phyloP scores from a whole-genome alignment of 2,329 filamentous ascomycete species.

The Exophiala alcalophila region DNA sequence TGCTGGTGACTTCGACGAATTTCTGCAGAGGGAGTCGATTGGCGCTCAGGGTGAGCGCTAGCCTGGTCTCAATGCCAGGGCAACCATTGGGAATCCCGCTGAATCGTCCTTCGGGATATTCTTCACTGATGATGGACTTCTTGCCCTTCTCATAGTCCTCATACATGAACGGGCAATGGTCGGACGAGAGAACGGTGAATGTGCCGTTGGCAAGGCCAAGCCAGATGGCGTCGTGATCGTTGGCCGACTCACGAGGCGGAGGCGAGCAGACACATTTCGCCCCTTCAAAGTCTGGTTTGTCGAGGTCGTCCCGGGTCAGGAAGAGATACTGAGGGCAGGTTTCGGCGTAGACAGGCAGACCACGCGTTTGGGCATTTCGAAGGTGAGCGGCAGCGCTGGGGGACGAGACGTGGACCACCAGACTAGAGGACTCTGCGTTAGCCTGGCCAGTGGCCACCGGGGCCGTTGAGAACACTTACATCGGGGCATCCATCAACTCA shows the following conservation, averaged over 20 bases:
- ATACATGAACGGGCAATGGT: slow-evolving; percentile 52
- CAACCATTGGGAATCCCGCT: slow-evolving; percentile 58
- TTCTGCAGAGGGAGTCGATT: slow-evolving; percentile 45
- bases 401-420: slow-evolving; percentile 54
- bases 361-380: slow-evolving; percentile 49
- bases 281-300: slow-evolving; percentile 42
- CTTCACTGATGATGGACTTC: slow-evolving; percentile 47
- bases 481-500: slow-evolving; percentile 50
- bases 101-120: slow-evolving; percentile 49
- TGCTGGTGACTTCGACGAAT: slow-evolving; percentile 55
- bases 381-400: slow-evolving; percentile 49
- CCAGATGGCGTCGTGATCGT: slow-evolving; percentile 55
- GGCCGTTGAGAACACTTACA: slow-evolving; percentile 31
- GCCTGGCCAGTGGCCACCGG: background rate
- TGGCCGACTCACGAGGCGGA: slow-evolving; percentile 47
- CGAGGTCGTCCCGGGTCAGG: slow-evolving; percentile 49
- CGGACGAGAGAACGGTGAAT: slow-evolving; percentile 53
- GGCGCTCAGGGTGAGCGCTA: slow-evolving; percentile 48
- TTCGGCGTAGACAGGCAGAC: slow-evolving; percentile 55
- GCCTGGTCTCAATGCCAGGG: slow-evolving; percentile 57
- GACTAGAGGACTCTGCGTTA: slow-evolving; percentile 10
- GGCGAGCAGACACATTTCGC: slow-evolving; percentile 57
- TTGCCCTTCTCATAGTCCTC: slow-evolving; percentile 49
- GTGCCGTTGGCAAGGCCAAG: slow-evolving; percentile 52
- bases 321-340: slow-evolving; percentile 60